Base-by-base conservation (phyloP, 805 yeast genomes). In the Candida oleophila region DNA sequence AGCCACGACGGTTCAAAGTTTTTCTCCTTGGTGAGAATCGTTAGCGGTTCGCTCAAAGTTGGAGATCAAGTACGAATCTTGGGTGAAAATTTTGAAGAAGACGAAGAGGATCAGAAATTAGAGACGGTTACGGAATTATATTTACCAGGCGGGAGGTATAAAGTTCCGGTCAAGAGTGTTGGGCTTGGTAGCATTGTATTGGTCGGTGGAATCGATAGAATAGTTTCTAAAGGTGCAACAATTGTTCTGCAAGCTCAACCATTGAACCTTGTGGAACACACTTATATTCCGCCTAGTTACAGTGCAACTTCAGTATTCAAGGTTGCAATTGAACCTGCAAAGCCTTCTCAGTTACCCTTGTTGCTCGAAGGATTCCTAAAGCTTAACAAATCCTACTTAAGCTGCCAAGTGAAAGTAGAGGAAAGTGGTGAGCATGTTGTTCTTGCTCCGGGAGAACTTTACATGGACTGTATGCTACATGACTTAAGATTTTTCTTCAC, bases 391-490 rank as follows among this genome's bases (percentile, higher is more conserved):
- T 69, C 83, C 0, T 91, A 88, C 58, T 76, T 85, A 8, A 85
- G 90, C 3, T 73, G 82, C 33, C 75, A 75, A 18, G 69, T 87
- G n/a, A 81, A 77, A 51, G 89, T 86, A 1, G 96, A 89, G 60
- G 96, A 88, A 53, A 85, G 91, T 43, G 97, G 97, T 2, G 97
- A 90, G 55, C 89, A 86, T 60, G 82, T 83, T 1, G 61, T 94
- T 0, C 57, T 83, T 22, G 97, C 94, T 0, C 80, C 89, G 8
- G 99, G 99, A 4, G 98, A 94, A 59, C 56, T 92, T 15, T 89
- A 88, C 58, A 62, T 94, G 65, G 98, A 94, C 62, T 87, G 94
- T 54, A 68, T 87, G 20, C 64, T 94, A 35, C 87, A 84, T 61
- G 97, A 89, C 57, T 65, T 94, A 38, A 71, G 97, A 51, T 62